Base-by-base conservation (phyloP, 1,139 yeast species). In the Candida albicans region DNA sequence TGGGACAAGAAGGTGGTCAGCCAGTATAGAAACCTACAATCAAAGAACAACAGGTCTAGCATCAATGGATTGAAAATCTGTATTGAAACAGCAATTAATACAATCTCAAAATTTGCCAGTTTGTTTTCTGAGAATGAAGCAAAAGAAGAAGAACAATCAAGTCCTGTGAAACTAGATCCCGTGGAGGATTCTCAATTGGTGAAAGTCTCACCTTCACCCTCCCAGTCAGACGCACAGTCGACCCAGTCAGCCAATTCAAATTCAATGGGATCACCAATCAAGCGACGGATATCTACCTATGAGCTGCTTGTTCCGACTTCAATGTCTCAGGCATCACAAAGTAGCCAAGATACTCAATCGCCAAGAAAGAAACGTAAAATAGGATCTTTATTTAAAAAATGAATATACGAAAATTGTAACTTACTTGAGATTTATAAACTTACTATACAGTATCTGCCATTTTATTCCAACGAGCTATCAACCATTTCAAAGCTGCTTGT, bases 381-480 rank as follows among this genome's bases (percentile, higher is more conserved):
- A 18, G 50, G 49, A 36, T 33, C 43, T 31, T 29, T 44, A 32
- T 42, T 42, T 24, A 44, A 22, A 34, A 45, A 38, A 14, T 36
- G 24, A 35, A 33, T 22, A 8, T 10, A 11, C 12, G 28, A 34
- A 13, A 27, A n/a, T 22, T 13, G 8, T 37, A 33, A 42, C 39
- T n/a, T n/a, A n/a, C n/a, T n/a, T n/a, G n/a, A n/a, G n/a, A n/a
- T 37, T 14, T 28, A 12, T 42, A 24, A 22, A 37, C 26, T 30
- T 31, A 25, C 14, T 24, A 37, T 9, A 7, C 14, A 4, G 39
- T 26, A 28, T 30, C 34, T 7, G 52, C 51, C 50, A 67, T 51
- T 32, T 54, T 40, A 7, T 58, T 44, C 84, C 84, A 80, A 42
- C 80, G 55, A 9, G 59, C 52, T 0, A 64, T 53, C 11, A 79